Evolutionary conservation across 768 basidiomycete genomes (phyloP).

Genomic region (Suillus sp.): DNA sequence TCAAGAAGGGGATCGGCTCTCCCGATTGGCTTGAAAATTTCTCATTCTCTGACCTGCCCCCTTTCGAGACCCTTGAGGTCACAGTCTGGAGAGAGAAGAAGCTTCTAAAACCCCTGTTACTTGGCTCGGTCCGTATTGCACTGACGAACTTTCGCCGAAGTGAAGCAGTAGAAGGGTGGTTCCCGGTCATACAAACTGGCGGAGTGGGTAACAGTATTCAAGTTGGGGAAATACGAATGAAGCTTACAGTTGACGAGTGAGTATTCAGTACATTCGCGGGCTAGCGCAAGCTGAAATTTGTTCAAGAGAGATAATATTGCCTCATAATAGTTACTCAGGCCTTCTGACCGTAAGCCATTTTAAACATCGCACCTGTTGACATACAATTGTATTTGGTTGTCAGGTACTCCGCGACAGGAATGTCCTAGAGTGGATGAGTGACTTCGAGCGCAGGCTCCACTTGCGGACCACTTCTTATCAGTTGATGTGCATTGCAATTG

Average conservation of each 20-base stretch:
- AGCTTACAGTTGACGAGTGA: slow-evolving; percentile 76
- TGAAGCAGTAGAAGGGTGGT: slow-evolving; percentile 83
- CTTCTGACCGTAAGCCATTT: slow-evolving; percentile 54
- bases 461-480: slow-evolving; percentile 63
- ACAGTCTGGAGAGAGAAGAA: slow-evolving; percentile 72
- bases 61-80: slow-evolving; percentile 71
- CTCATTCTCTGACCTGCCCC: slow-evolving; percentile 72
- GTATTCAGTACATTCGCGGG: slow-evolving; percentile 22
- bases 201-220: slow-evolving; percentile 54
- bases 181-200: slow-evolving; percentile 63
- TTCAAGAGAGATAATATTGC: slow-evolving; percentile 76
- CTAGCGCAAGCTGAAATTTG: slow-evolving; percentile 14
- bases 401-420: slow-evolving; percentile 54
- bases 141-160: slow-evolving; percentile 73
- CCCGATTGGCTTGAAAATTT: slow-evolving; percentile 88
- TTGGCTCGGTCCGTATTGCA: slow-evolving; percentile 67
- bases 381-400: slow-evolving; percentile 1
- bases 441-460: slow-evolving; percentile 67
- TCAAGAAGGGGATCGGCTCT: slow-evolving; percentile 63
- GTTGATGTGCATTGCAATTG: slow-evolving; percentile 69
- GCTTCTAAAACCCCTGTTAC: slow-evolving; percentile 49
- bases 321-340: slow-evolving; percentile 60
- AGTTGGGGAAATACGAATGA: slow-evolving; percentile 75
- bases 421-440: slow-evolving; percentile 73
- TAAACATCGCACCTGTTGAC: neutral